These are phyloP conservation scores for Fusarium clavum DNA, from an alignment of 2,329 filamentous ascomycete genomes.

Conservation along the genomic window DNA sequence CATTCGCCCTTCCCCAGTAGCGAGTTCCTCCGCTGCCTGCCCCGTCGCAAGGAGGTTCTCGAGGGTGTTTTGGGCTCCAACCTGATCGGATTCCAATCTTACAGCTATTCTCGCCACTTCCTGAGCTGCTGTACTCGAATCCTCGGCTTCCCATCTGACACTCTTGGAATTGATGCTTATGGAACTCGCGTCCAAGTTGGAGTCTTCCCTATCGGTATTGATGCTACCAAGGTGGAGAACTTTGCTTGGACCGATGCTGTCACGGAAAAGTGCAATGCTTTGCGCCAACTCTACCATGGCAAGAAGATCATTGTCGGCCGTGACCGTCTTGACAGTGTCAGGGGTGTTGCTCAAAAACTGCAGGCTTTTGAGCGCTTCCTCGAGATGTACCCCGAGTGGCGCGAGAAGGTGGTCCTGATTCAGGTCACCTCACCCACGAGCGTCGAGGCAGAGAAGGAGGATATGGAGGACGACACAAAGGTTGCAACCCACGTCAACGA, in stretches of 20 bases:
- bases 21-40: slow-evolving; percentile 91
- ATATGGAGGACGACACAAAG: slow-evolving; percentile 73
- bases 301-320: slow-evolving; percentile 96
- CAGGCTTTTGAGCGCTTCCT: slow-evolving; percentile 95
- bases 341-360: slow-evolving; percentile 94
- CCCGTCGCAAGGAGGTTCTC: slow-evolving; percentile 87
- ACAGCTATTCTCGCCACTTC: slow-evolving; percentile 95
- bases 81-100: slow-evolving; percentile 94
- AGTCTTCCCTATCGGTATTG: slow-evolving; percentile 94
- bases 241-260: slow-evolving; percentile 78
- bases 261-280: slow-evolving; percentile 76
- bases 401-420: slow-evolving; percentile 90
- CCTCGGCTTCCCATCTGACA: slow-evolving; percentile 88
- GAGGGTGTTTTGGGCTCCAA: slow-evolving; percentile 92
- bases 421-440: slow-evolving; percentile 92
- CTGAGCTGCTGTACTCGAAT: slow-evolving; percentile 93
- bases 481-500: slow-evolving; percentile 91
- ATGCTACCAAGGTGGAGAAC: slow-evolving; percentile 81
- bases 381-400: slow-evolving; percentile 90
- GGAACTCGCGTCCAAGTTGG: slow-evolving; percentile 90
- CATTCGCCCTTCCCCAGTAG: slow-evolving; percentile 96
- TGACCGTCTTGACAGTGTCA: slow-evolving; percentile 91
- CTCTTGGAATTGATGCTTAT: slow-evolving; percentile 87
- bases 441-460: slow-evolving; percentile 81
- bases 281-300: slow-evolving; percentile 82